Evolutionary conservation across 768 basidiomycete species (phyloP), one percentile per base, ranked within the genome.

Genomic region (Lactarius tabidus): DNA sequence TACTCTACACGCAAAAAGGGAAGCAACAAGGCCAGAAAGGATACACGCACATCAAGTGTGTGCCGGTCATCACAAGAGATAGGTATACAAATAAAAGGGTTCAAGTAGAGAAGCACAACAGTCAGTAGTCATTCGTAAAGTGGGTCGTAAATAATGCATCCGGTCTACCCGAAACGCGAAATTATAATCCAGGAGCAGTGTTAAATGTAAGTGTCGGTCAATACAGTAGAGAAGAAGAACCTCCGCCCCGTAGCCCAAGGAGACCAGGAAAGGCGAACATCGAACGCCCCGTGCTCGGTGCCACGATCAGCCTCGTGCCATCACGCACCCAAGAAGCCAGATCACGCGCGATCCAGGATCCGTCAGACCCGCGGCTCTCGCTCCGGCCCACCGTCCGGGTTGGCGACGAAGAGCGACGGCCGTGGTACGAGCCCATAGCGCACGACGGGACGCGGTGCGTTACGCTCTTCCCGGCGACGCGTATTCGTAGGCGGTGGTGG

Each of bases 351-450:
- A n/a, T n/a, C n/a, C n/a, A 72, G 39, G 68, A 71, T n/a, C 67
- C 69, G 28, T 66, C 70, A n/a, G 70, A 72, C 31, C 62, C 55
- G 28, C 67, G 51, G 29, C 36, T 58, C 36, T 64, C 60, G 28
- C 66, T 51, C 35, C 51, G 35, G 67, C 39, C 48, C 12, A 20
- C 60, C 70, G 70, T 88, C 86, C 20, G 91, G 90, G 74, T 93
- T 92, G 28, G 88, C 88, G 59, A 93, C 80, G 69, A 84, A 92
- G 35, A 93, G 78, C 67, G 84, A 84, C 23, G 83, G 75, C 65
- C 82, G 81, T 28, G 85, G 84, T 39, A 81, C 85, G 38, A 91
- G 79, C 15, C 89, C 89, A 72, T 91, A 92, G 31, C 82, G 79
- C 41, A 85, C 77, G 51, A 73, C 74, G 58, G 75, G 58, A 3